Evolutionary conservation across 1,284 basidiomycete species (phyloP).

Genomic region (Puccinia coronata): DNA sequence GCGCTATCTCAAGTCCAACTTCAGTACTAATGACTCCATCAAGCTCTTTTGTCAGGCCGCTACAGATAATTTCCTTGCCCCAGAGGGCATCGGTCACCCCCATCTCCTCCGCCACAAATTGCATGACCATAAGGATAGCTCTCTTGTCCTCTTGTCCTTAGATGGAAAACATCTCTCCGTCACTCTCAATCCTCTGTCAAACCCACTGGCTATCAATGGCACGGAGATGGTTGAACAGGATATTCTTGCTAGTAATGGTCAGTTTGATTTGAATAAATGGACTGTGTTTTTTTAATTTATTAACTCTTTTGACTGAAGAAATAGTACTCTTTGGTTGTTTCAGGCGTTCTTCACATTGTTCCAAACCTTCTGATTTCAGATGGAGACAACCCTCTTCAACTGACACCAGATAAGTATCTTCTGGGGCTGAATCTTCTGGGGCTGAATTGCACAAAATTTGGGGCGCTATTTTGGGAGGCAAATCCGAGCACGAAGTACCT

Average conservation of each 20-base stretch:
- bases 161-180: conserved; percentile 71
- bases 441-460: conserved; percentile 86
- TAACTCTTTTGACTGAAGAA: background rate
- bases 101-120: conserved; percentile 61
- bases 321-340: conserved; percentile 51
- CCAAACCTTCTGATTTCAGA: conserved; percentile 78
- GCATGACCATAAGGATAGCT: background rate
- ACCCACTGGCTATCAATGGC: conserved; percentile 64
- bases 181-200: conserved; percentile 62
- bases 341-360: conserved; percentile 82
- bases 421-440: conserved; percentile 81
- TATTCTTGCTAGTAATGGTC: conserved; percentile 83
- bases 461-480: conserved; percentile 79
- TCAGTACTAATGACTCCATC: conserved; percentile 73
- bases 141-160: conserved; percentile 67
- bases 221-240: conserved; percentile 70
- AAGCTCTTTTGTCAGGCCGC: conserved; percentile 66
- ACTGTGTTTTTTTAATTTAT: background rate
- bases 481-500: conserved; percentile 77
- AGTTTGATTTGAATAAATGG: conserved; percentile 33
- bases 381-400: conserved; percentile 66
- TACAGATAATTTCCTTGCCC: conserved; percentile 68
- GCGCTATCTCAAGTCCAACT: conserved; percentile 80
- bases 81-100: conserved; percentile 68
- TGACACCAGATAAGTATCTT: conserved; percentile 90